phyloP scores from a whole-genome alignment of 2,329 filamentous ascomycete species.

The Colletotrichum viniferum region DNA sequence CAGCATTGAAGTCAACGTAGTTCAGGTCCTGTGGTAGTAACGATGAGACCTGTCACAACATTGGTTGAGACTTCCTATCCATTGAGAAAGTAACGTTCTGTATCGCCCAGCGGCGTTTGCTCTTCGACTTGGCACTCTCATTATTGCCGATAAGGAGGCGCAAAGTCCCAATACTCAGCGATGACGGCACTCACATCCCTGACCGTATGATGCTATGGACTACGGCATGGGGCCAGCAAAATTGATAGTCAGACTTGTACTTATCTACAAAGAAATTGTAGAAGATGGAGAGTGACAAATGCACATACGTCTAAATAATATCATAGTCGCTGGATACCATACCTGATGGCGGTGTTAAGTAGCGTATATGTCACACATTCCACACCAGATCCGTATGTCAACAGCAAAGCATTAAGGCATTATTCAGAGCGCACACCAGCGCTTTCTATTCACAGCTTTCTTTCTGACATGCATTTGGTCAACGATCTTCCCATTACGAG shows the following conservation, averaged over 20 bases:
- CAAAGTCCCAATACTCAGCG: neutral
- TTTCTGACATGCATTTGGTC: neutral
- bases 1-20: neutral
- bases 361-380: too few relatives aligned
- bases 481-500: neutral
- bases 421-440: neutral
- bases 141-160: neutral
- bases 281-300: neutral
- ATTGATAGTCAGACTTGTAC: accelerated
- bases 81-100: neutral
- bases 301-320: neutral
- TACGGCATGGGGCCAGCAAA: neutral
- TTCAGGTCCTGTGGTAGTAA: neutral
- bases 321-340: too few relatives aligned
- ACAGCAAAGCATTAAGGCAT: neutral
- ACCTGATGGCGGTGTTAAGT: too few relatives aligned
- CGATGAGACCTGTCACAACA: neutral
- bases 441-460: neutral
- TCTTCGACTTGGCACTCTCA: neutral
- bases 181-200: accelerated
- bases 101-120: neutral
- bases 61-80: neutral
- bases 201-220: neutral
- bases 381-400: neutral
- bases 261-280: accelerated